Percentiles rank a stretch among this genome's conserved stretches.
Evolutionary conservation across 106 monocot species (phyloP).

Genomic region (Dioscorea alata): DNA sequence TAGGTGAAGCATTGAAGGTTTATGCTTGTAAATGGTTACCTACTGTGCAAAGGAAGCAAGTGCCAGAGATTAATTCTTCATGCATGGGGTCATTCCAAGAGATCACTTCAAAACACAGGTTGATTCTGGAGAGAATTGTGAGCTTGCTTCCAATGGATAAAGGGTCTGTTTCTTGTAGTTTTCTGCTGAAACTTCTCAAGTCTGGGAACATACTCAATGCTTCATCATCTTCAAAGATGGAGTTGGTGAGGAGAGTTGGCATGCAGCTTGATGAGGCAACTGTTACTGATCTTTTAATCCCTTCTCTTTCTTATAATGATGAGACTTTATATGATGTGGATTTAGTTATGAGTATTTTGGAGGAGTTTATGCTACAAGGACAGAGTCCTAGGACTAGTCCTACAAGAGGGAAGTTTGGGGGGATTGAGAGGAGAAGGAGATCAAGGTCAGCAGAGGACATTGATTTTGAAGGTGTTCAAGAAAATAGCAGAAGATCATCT

Average conservation of each 20-base stretch:
- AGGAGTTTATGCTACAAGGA: slow-evolving; percentile 65
- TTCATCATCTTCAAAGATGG: slow-evolving; percentile 37
- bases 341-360: slow-evolving; percentile 52
- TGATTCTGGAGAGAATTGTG: slow-evolving; percentile 56
- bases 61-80: background rate
- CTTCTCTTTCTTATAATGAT: slow-evolving; percentile 13
- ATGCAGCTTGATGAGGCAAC: slow-evolving; percentile 65
- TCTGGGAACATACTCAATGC: slow-evolving; percentile 43
- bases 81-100: slow-evolving; percentile 3
- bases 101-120: slow-evolving; percentile 27
- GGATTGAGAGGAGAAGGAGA: slow-evolving; percentile 23
- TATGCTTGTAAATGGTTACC: slow-evolving; percentile 56
- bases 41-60: background rate
- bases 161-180: slow-evolving; percentile 48
- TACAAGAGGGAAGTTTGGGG: slow-evolving; percentile 16
- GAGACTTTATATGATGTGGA: slow-evolving; percentile 59
- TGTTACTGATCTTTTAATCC: slow-evolving; percentile 51
- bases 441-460: slow-evolving; percentile 60
- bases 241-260: slow-evolving; percentile 43
- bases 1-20: slow-evolving; percentile 50
- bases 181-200: slow-evolving; percentile 60
- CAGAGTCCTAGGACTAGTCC: slow-evolving; percentile 57
- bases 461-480: slow-evolving; percentile 36
- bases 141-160: slow-evolving; percentile 55
- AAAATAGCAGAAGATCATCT: slow-evolving; percentile 47